Evolutionary conservation across 2,329 filamentous ascomycete species (phyloP), one percentile per base, ranked within the genome.

Genomic region (Colletotrichum sp.): DNA sequence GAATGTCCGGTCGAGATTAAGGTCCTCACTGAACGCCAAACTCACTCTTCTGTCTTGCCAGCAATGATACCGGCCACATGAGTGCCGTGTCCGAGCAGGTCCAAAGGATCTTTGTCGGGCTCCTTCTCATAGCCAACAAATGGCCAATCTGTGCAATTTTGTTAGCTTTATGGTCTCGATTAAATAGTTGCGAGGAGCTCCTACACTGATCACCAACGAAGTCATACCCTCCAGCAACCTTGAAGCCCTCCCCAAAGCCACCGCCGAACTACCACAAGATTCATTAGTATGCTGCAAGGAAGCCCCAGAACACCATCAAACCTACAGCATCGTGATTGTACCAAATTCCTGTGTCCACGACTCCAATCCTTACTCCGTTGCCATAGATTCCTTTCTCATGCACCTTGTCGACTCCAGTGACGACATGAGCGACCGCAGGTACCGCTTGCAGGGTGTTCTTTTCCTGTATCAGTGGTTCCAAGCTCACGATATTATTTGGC

Each of bases 301-400:
- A 32, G 12, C 6, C 0, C 6, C 30, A 9, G 3, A 18, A 8
- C 30, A 16, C 2, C 6, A 1, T 10, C 0, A 59, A 8, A 75
- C 78, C 59, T 79, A 86, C 84, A 30, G 85, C 83, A 69, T 81
- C 78, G 66, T 87, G 85, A 4, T 81, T 83, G 67, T 87, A 87
- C 70, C 85, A 84, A 18, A 87, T 80, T 0, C 85, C 85, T 1
- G 84, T 85, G 66, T 87, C 85, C 34, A 87, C 82, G 32, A 87
- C 81, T 9, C 85, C 85, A 36, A 87, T 77, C 36, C 82, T 86
- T 8, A 81, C 83, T 3, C 85, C 85, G 55, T 83, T 84, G 6
- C 85, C 85, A 16, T 81, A 79, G 32, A 86, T 81, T 2, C 85
- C 85, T n/a, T 78, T 76, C 10, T 81, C 80, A 39, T 87, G 85